Base-by-base conservation (phyloP, 1,139 yeast genomes). In the Torulaspora globosa region DNA sequence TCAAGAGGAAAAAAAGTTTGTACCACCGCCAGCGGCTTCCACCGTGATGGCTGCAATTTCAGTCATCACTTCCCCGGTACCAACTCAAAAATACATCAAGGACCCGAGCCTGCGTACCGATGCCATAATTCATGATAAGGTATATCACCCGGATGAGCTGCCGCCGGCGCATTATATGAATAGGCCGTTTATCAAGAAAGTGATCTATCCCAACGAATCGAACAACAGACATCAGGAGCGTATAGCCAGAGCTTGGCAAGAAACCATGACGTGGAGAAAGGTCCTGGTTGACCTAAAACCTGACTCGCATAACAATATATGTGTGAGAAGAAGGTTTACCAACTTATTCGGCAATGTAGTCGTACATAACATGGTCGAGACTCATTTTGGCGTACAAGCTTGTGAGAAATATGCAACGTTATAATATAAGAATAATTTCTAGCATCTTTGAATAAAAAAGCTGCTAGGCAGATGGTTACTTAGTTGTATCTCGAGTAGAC, bases 331-430 rank as follows among this genome's bases (percentile, higher is more conserved):
- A 57, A 70, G 90, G 50, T 92, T 87, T 70, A 82, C 95, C 9
- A 92, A 92, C 69, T 95, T 97, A 0, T 89, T 84, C 67, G 99
- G 99, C 1, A 90, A 97, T 96, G 89, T 87, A 0, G 96, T 89
- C 0, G 74, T 92, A 29, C 86, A 84, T 43, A 97, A 92, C 66
- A 59, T 92, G 52, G 86, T 84, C 1, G 68, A 74, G 14, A 75
- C 78, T 46, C 94, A 85, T 66, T 86, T 86, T 62, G 71, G 72
- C 18, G 53, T 57, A 10, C 39, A 46, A 30, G 46, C 46, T 10
- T 42, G 49, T 33, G 18, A 38, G 26, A 27, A 38, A 35, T 46
- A 46, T 14, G 44, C 46, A 3, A 27, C 44, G n/a, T 5, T 87
- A 21, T 39, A 30, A 31, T 8, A 21, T 21, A 21, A 34, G 18